phyloP scores from a whole-genome alignment of 1,284 basidiomycete species.

The Trametes pubescens region DNA sequence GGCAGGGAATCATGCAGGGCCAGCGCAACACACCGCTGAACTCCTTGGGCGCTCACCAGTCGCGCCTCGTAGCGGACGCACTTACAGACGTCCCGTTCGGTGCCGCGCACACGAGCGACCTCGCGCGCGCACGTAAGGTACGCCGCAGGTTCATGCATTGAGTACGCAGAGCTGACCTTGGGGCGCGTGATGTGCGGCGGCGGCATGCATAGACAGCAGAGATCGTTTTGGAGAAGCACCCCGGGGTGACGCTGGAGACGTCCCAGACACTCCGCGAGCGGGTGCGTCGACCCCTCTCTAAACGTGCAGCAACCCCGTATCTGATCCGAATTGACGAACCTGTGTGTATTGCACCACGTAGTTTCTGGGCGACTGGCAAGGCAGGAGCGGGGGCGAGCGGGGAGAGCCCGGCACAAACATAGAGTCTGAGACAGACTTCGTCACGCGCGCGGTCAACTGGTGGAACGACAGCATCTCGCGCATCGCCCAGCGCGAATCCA shows the following conservation, averaged over 20 bases:
- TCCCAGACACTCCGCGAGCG: conserved; percentile 66
- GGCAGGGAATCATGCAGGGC: conserved; percentile 69
- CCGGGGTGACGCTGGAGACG: conserved; percentile 51
- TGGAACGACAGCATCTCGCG: conserved; percentile 61
- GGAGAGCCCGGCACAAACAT: conserved; percentile 38
- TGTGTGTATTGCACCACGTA: conserved; percentile 40
- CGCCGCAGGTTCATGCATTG: conserved; percentile 25
- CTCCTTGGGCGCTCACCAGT: conserved; percentile 63
- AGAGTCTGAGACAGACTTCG: conserved; percentile 51
- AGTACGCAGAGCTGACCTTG: too few relatives aligned
- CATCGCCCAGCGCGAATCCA: conserved; percentile 41
- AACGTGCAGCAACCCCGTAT: too few relatives aligned
- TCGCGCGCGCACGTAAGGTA: conserved; percentile 66
- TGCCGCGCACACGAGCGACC: conserved; percentile 70
- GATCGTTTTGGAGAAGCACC: conserved; percentile 63
- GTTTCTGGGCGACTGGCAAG: conserved; percentile 73
- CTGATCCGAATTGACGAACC: too few relatives aligned
- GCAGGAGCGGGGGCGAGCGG: conserved; percentile 43
- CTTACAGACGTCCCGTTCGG: conserved; percentile 58
- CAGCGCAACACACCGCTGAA: conserved; percentile 74
- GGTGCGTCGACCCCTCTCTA: conserved; percentile 54
- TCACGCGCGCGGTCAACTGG: conserved; percentile 60
- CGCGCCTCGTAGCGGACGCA: conserved; percentile 57
- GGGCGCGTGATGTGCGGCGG: too few relatives aligned
- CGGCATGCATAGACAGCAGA: conserved; percentile 64